Base-by-base conservation (phyloP, 225 moss, liverwort and hornwort species). In the Marchantia paleacea region DNA sequence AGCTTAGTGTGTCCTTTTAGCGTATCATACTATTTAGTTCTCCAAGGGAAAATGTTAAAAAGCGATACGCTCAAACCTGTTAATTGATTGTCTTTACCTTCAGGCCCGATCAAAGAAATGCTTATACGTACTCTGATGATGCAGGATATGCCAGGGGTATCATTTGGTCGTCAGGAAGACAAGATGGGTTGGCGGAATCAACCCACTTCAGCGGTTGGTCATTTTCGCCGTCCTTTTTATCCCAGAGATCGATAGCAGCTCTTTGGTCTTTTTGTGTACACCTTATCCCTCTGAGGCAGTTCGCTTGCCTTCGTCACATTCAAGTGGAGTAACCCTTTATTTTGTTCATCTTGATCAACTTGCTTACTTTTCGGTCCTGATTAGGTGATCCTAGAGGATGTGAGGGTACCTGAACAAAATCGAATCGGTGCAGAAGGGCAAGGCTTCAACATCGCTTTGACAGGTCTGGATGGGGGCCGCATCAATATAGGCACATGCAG, bases 101-200 rank as follows among this genome's bases (percentile, higher is more conserved):
- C 48, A 39, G 18, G 39, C 18, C 39, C 8, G 47, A 69, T 39
- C 18, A 55, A 28, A 52, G 39, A 4, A 13, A 24, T 57, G 69
- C 24, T 25, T 2, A 65, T 13, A 39, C 15, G 13, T 68, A 39
- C 71, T 50, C 71, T 49, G 8, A 0, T 28, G 30, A 61, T 87
- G 84, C 89, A 99, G 99, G 92, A 92, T 82, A 92, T 81, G 76
- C 80, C 90, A 78, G 99, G 99, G n/a, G 80, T 99, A 66, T 94
- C 95, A 81, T 99, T 92, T 85, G 95, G 99, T 70, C 91, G 95
- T 48, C 93, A 92, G 80, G 99, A 99, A 90, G 91, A 91, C 87
- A 99, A 99, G 85, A 91, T 95, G 83, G 99, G 99, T 78, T 99
- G 99, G 99, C 91, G 99, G 84, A 90, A 86, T 82, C 95, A 95